Conservation (phyloP, 768 basidiomycete genomes). For the Scleroderma citrinum region DNA sequence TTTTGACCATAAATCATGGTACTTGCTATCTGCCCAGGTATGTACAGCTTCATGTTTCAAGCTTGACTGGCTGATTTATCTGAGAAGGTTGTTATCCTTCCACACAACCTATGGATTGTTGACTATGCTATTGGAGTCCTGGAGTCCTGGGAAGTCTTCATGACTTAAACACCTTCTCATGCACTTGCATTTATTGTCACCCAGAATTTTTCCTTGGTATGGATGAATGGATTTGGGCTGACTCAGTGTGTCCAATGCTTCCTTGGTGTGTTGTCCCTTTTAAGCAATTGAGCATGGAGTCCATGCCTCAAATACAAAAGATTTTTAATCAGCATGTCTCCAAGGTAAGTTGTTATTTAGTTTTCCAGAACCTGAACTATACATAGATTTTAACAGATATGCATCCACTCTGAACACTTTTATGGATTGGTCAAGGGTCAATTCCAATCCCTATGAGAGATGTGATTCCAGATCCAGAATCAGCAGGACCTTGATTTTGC, state of each 20-base stretch:
- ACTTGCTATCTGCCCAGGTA: constrained; percentile 11
- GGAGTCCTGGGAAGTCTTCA: too few relatives aligned
- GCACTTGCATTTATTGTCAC: too few relatives aligned
- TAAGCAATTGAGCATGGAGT: constrained; percentile 12
- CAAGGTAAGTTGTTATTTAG: constrained; percentile 7
- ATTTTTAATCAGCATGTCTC: constrained; percentile 21
- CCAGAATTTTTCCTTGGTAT: too few relatives aligned
- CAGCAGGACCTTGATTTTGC: constrained; percentile 1
- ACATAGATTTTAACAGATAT: constrained; percentile 17
- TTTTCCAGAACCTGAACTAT: neutral
- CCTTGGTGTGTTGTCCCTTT: constrained; percentile 23
- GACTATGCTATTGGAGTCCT: too few relatives aligned
- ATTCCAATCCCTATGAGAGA: constrained; percentile 6
- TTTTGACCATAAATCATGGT: constrained; percentile 9
- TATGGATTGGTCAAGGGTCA: constrained; percentile 11
- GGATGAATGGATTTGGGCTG: too few relatives aligned
- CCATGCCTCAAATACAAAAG: constrained; percentile 12
- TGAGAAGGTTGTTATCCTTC: too few relatives aligned
- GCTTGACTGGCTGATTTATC: too few relatives aligned
- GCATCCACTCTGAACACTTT: constrained; percentile 9
- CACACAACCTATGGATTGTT: too few relatives aligned
- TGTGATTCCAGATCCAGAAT: constrained; percentile 5
- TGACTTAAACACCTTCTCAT: too few relatives aligned
- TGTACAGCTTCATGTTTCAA: too few relatives aligned
- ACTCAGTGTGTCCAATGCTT: too few relatives aligned